Conservation (phyloP, 2,329 filamentous ascomycete genomes). For the Fusarium paranaense region DNA sequence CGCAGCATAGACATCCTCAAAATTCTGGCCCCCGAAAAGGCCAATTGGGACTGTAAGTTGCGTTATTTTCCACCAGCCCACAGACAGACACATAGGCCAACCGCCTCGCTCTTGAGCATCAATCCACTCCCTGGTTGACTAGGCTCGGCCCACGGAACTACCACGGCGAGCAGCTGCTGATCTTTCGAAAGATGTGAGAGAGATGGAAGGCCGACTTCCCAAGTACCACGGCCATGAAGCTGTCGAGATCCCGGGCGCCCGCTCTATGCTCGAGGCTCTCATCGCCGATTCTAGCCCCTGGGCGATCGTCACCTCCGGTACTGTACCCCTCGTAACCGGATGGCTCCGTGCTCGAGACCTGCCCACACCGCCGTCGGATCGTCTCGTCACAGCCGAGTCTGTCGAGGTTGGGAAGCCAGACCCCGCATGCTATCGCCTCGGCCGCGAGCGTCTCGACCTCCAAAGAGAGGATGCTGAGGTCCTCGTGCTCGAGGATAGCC, state of each 20-base stretch:
- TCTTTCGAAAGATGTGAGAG: constrained; percentile 73
- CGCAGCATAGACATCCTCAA: constrained; percentile 88
- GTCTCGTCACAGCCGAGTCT: constrained; percentile 80
- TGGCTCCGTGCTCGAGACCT: constrained; percentile 78
- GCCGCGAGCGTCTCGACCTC: constrained; percentile 70
- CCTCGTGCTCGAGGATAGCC: constrained; percentile 89
- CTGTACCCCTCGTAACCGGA: constrained; percentile 73
- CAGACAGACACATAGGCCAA: background rate
- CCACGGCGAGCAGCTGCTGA: constrained; percentile 22
- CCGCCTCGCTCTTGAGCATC: constrained; percentile 11
- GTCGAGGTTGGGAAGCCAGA: constrained; percentile 82
- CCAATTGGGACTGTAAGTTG: constrained; percentile 90
- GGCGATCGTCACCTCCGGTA: constrained; percentile 88
- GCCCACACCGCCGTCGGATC: constrained; percentile 65
- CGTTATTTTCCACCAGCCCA: background rate
- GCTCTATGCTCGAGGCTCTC: constrained; percentile 75
- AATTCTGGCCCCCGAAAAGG: constrained; percentile 83
- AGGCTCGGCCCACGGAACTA: background rate
- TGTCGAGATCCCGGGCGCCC: constrained; percentile 86
- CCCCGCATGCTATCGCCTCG: constrained; percentile 78
- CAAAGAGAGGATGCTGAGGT: constrained; percentile 62
- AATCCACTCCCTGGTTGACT: background rate
- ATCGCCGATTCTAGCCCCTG: constrained; percentile 74
- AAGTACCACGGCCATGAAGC: constrained; percentile 81
- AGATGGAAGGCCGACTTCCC: constrained; percentile 83